These are phyloP conservation scores for Aspergillus awamori DNA, from an alignment of 2,329 filamentous ascomycete genomes.

Conservation along the genomic window DNA sequence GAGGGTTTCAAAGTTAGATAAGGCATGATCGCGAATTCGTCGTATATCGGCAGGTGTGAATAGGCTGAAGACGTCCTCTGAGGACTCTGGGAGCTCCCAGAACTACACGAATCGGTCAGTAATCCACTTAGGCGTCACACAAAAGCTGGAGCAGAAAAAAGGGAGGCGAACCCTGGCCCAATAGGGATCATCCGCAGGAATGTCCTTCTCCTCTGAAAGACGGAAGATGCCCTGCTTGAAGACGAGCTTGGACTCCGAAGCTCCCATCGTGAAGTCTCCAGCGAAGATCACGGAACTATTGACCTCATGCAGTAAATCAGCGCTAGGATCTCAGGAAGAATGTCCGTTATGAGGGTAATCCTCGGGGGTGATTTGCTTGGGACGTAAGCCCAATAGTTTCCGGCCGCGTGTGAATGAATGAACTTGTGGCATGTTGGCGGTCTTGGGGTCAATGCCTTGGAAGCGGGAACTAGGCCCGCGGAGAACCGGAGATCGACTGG, in stretches of 20 bases:
- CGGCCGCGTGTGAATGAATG: constrained; percentile 16
- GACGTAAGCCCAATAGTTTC: constrained; percentile 8
- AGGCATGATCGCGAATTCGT: constrained; percentile 78
- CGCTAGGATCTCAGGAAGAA: background rate
- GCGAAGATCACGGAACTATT: constrained; percentile 28
- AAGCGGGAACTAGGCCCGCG: constrained; percentile 23
- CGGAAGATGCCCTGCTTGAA: constrained; percentile 99
- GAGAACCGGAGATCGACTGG: constrained; percentile 16
- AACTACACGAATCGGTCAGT: constrained; percentile 60
- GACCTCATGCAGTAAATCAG: constrained; percentile 29
- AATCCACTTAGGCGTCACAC: background rate
- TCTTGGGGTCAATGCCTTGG: constrained; percentile 18
- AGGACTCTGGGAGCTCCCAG: constrained; percentile 94
- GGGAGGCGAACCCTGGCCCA: constrained; percentile 77
- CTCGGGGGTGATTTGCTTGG: background rate
- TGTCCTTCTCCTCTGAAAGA: constrained; percentile 86
- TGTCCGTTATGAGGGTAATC: background rate
- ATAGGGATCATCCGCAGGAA: constrained; percentile 84
- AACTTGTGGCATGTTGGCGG: constrained; percentile 26
- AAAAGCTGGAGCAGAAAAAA: background rate
- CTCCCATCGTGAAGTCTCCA: constrained; percentile 70
- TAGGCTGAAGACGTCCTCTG: constrained; percentile 94
- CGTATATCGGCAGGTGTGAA: constrained; percentile 89
- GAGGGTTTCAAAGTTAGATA: constrained; percentile 88
- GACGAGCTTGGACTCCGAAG: constrained; percentile 96